Percentiles rank a stretch among this genome's conserved stretches.
These are phyloP conservation scores for Neurospora sp. DNA, from an alignment of 495 filamentous ascomycete genomes.

Conservation along the genomic window DNA sequence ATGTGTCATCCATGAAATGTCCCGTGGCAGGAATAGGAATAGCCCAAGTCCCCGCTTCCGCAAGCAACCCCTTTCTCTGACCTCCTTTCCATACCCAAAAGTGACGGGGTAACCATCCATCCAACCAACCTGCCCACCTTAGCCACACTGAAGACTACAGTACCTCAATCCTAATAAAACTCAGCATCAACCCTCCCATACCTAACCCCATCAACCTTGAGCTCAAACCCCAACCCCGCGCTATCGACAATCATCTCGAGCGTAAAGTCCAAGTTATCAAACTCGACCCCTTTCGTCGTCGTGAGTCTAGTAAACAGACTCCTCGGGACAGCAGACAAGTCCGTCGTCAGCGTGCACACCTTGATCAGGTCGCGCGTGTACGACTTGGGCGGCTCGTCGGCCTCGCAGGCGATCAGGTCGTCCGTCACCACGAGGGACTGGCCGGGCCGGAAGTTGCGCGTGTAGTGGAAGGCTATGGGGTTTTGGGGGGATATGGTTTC, in stretches of 20 bases:
- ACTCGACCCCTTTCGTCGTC: constrained; percentile 63
- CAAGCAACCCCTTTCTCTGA: background rate
- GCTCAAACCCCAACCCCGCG: constrained; percentile 58
- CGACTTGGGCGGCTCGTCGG: constrained; percentile 49
- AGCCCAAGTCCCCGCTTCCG: background rate
- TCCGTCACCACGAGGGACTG: constrained; percentile 59
- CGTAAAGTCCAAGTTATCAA: constrained; percentile 65
- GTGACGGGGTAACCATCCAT: background rate
- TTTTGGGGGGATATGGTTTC: constrained; percentile 55
- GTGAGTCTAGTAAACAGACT: constrained; percentile 54
- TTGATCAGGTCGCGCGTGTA: constrained; percentile 47
- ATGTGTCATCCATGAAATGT: no score
- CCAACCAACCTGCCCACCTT: no score
- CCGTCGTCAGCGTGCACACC: constrained; percentile 69
- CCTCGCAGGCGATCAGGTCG: constrained; percentile 60
- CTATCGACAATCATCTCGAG: constrained; percentile 67
- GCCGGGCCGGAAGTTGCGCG: constrained; percentile 60
- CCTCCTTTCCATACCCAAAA: background rate
- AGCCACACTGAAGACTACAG: no score
- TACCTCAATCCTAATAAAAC: constrained; percentile 40
- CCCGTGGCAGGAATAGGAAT: background rate
- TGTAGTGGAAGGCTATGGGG: constrained; percentile 68
- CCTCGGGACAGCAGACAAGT: constrained; percentile 57
- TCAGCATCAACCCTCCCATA: constrained; percentile 64
- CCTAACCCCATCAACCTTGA: constrained; percentile 61